Conservation (phyloP, 129 eudicot species). For the sunflower (Helianthus annuus) region HanXRQr2.0-SUNRISE NC_035440.2:23282275-23282774, state of each 20-base stretch:
- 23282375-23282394: conserved; percentile 34
- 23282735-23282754: conserved; percentile 94
- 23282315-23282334: conserved; percentile 52
- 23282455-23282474: conserved; percentile 45
- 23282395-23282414: conserved; percentile 50
- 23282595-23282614: conserved; percentile 69
- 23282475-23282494: conserved; percentile 75
- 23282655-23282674: conserved; percentile 72
- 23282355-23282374: conserved; percentile 84
- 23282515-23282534: conserved; percentile 42
- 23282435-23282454: conserved; percentile 34
- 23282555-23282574: conserved; percentile 13
- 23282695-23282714: conserved; percentile 87
- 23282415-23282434: conserved; percentile 48
- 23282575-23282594: conserved; percentile 12
- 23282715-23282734: conserved; percentile 69
- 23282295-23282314: conserved; percentile 53
- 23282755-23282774: conserved; percentile 86
- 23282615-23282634: conserved; percentile 67
- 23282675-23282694: conserved; percentile 75
- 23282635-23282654: conserved; percentile 78
- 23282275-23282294: conserved; percentile 70
- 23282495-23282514: conserved; percentile 84
- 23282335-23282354: conserved; percentile 93
- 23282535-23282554: conserved; percentile 24